Evolutionary conservation across 106 monocot species (phyloP), one percentile per base, ranked within the genome.

Genomic region (Iris macrosiphon): DNA sequence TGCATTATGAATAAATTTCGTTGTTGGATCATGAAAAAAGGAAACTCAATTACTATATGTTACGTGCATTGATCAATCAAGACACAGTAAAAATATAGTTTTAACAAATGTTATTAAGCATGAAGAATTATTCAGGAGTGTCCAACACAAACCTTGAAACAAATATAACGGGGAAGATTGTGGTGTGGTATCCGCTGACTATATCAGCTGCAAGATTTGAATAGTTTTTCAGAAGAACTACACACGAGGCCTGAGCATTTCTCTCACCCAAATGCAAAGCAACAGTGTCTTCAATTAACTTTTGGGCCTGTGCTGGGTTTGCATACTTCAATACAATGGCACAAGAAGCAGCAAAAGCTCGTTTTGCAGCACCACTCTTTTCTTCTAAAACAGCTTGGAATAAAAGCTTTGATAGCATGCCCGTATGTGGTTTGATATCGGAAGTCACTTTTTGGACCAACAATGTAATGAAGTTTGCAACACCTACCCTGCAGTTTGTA

Each of bases 321-420:
- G 89, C 89, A 70, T 71, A 72, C 54, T 83, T 96, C 51, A 96
- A 57, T 31, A 67, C 64, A 3, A 76, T 48, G 41, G 95, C 85
- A 79, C 81, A 89, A 45, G 95, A 72, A 71, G 82, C 57, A 52
- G 95, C 89, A 78, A 89, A 89, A 11, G 95, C 74, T 63, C 68
- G 61, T 71, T 96, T 96, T 40, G 75, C 95, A 55, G 71, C 70
- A 75, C 42, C 52, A 60, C 86, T 79, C 68, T 80, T 96, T 74
- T 96, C 96, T 33, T 86, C 86, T 18, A 86, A 52, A 49, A 73
- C 83, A 45, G 89, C 82, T 63, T 60, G 70, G 70, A 77, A 96
- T 13, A 86, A 48, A 18, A 75, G 62, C 57, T 89, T 96, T 46
- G 82, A 60, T 25, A 96, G 53, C 35, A 60, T 58, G 44, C 55